A percentile compares a stretch with the other conserved stretches of the same genome.
These are phyloP conservation scores for Hirsutella rhossiliensis DNA, from an alignment of 2,329 filamentous ascomycete genomes.

Conservation along the genomic window DNA sequence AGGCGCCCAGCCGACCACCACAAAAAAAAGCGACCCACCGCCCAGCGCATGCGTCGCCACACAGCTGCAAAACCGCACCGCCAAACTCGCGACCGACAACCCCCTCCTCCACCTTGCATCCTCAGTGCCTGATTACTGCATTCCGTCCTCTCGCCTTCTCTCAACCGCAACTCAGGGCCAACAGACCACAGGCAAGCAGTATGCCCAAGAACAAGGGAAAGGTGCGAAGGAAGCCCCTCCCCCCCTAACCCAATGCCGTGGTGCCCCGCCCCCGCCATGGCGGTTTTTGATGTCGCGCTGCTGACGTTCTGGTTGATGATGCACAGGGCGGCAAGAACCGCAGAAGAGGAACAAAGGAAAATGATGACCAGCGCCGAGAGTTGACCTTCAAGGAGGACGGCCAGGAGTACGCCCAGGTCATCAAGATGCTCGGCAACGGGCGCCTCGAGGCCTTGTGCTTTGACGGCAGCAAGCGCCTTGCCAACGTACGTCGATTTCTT, in stretches of 20 bases:
- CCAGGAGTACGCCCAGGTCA: constrained; percentile 46
- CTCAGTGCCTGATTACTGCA: neutral
- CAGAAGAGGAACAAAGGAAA: constrained; percentile 97
- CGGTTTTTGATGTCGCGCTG: neutral
- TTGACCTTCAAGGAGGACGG: constrained; percentile 98
- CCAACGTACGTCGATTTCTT: constrained; percentile 20
- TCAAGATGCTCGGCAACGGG: constrained; percentile 95
- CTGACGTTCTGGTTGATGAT: neutral
- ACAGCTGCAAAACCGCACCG: neutral
- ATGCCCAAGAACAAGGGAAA: constrained; percentile 99
- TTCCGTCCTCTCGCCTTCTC: neutral
- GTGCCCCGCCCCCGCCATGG: constrained; percentile 18
- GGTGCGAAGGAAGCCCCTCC: constrained; percentile 37
- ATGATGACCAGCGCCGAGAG: constrained; percentile 98
- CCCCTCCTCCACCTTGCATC: neutral
- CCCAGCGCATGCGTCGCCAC: neutral
- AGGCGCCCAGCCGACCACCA: neutral
- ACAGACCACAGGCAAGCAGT: constrained; percentile 19
- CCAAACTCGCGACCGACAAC: neutral
- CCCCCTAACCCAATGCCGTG: constrained; percentile 3
- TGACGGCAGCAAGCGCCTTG: constrained; percentile 52
- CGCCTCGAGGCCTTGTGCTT: constrained; percentile 90
- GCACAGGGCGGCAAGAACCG: constrained; percentile 92
- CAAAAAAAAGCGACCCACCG: neutral
- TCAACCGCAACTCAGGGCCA: neutral